phyloP scores from a whole-genome alignment of 2,329 filamentous ascomycete genomes.

The Delphinella strobiligena region DNA sequence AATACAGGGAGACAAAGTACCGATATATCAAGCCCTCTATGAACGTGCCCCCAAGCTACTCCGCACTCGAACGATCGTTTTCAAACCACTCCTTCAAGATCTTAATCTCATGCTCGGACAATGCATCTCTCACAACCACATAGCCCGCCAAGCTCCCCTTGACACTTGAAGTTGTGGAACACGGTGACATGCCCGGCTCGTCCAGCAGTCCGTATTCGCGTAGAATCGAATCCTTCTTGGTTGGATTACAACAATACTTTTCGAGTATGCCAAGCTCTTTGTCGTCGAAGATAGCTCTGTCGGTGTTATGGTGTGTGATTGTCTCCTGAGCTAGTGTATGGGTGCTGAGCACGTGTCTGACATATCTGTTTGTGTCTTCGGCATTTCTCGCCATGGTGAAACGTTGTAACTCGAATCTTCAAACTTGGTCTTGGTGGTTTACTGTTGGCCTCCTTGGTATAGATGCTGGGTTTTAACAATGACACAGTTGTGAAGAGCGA shows the following conservation, averaged over 20 bases:
- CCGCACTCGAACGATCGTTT: too few species aligned
- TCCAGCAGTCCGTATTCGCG: neutral
- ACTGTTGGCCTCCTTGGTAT: neutral
- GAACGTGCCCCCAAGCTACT: too few species aligned
- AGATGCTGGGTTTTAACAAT: too few species aligned
- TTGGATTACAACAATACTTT: neutral
- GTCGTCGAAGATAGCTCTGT: neutral
- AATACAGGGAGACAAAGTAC: too few species aligned
- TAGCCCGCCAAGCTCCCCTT: neutral
- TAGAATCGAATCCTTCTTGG: neutral
- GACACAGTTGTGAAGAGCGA: too few species aligned
- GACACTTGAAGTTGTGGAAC: neutral
- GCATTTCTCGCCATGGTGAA: neutral
- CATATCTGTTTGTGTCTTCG: neutral
- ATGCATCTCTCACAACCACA: neutral
- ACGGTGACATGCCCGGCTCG: neutral
- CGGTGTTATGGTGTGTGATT: neutral
- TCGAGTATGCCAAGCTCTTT: neutral
- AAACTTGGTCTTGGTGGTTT: neutral
- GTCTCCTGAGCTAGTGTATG: neutral
- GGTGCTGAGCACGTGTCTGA: neutral
- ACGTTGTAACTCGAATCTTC: neutral
- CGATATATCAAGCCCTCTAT: too few species aligned
- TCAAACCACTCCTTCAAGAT: neutral
- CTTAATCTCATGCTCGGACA: neutral